Evolutionary conservation across 1,139 yeast genomes (phyloP).

Genomic region (Yamadazyma siamensis): DNA sequence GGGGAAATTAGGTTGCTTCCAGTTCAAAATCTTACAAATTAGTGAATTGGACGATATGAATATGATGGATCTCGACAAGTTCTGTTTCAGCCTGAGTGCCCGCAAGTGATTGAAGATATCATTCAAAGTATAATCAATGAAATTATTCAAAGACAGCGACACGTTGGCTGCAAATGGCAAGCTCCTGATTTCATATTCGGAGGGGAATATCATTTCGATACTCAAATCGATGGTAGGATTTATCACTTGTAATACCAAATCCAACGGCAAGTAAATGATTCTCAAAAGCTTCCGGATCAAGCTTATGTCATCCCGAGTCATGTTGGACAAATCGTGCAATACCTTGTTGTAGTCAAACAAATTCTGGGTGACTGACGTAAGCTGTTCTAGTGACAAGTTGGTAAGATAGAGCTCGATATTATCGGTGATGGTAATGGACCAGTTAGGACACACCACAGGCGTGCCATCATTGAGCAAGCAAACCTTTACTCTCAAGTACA

Average conservation of each 20-base stretch:
- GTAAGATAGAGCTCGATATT: slow-evolving; percentile 55
- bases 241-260: slow-evolving; percentile 52
- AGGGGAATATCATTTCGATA: slow-evolving; percentile 79
- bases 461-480: slow-evolving; percentile 80
- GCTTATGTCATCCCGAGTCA: slow-evolving; percentile 35
- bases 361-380: slow-evolving; percentile 39
- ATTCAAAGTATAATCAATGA: slow-evolving; percentile 70
- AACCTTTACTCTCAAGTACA: slow-evolving; percentile 66
- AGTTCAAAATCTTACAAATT: slow-evolving; percentile 86
- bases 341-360: slow-evolving; percentile 44
- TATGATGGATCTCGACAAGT: slow-evolving; percentile 58
- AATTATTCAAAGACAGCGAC: slow-evolving; percentile 57
- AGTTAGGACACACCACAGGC: slow-evolving; percentile 75
- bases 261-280: slow-evolving; percentile 57
- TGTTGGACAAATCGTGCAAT: slow-evolving; percentile 36
- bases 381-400: slow-evolving; percentile 40
- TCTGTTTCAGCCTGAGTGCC: slow-evolving; percentile 32
- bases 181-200: slow-evolving; percentile 55
- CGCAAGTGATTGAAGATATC: slow-evolving; percentile 79
- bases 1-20: slow-evolving; percentile 98
- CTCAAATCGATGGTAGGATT: slow-evolving; percentile 65
- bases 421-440: slow-evolving; percentile 57
- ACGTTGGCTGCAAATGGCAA: slow-evolving; percentile 52
- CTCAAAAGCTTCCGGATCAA: slow-evolving; percentile 39
- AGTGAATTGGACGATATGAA: slow-evolving; percentile 84